Evolutionary conservation across 2,329 filamentous ascomycete species (phyloP), one percentile per base, ranked within the genome.

Genomic region (Ophiostoma quercus): DNA sequence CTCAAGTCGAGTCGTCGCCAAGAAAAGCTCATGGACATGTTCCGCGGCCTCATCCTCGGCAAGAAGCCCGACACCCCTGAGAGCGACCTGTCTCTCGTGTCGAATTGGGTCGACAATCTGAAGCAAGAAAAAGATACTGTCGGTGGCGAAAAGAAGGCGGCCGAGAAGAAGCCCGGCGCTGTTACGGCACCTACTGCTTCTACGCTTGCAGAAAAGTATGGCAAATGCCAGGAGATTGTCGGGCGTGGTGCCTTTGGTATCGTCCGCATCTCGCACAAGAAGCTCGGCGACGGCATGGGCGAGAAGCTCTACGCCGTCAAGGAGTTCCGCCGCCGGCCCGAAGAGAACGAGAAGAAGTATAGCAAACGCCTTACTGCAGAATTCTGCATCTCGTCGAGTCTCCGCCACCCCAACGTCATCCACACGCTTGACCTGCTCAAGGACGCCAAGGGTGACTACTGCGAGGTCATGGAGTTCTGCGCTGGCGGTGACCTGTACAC

Each of bases 401-500:
- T 99, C 72, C 92, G 94, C 73, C 95, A 99, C 78, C 94, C 95
- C 16, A 99, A 99, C 77, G 92, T 99, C 76, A 99, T 99, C 75
- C 95, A 97, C 79, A 99, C 95, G 0, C 87, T 99, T 68, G 95
- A 99, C 77, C 85, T 99, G 12, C 86, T 99, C 57, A 92, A 97
- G 80, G 95, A 99, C 77, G 88, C 94, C 75, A 98, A 98, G 81
- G 95, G 95, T 71, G 93, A 97, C 77, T 98, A 95, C 79, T 99
- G 95, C 80, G 95, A 99, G 79, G 95, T 99, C 68, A 99, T 99
- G 95, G 95, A 99, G 80, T 99, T 95, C 78, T 99, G 95, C 78
- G 94, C 94, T 51, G 95, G 95, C 72, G 95, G 95, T 71, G 95
- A 99, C 78, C 84, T 99, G 32, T 98, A 98, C 79, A 97, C 93